Conservation (phyloP, 148 eudicot genomes). For the Amaranthus palmeri region DNA sequence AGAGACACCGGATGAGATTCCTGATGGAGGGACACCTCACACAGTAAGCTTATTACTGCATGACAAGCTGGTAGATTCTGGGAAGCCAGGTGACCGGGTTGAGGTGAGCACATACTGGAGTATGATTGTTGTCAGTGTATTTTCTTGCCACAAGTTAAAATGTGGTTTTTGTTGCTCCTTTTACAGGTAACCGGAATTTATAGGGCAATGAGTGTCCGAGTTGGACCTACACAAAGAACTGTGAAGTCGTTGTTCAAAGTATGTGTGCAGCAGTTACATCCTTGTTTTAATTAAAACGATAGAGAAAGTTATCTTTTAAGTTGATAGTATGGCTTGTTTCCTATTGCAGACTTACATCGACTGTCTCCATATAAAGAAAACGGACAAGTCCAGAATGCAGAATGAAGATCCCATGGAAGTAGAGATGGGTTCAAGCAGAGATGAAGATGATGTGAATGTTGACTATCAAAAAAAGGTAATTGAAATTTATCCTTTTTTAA, state of each 20-base stretch:
- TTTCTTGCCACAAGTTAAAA: background rate
- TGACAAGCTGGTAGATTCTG: constrained; percentile 90
- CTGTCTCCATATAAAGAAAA: constrained; percentile 86
- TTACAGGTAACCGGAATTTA: constrained; percentile 88
- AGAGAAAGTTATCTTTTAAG: background rate
- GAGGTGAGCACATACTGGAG: constrained; percentile 52
- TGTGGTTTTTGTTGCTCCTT: constrained; percentile 8
- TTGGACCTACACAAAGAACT: constrained; percentile 90
- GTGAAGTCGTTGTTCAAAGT: constrained; percentile 96
- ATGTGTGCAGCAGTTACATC: constrained; percentile 9
- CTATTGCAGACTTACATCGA: constrained; percentile 86
- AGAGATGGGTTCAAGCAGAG: constrained; percentile 47
- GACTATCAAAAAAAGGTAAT: constrained; percentile 53
- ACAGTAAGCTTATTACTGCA: constrained; percentile 97
- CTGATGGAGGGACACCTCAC: constrained; percentile 98
- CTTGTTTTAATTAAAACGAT: background rate
- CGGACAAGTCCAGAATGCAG: constrained; percentile 81
- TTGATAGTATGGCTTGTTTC: constrained; percentile 1
- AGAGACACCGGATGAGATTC: constrained; percentile 98
- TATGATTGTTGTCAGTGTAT: background rate
- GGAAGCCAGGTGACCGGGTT: constrained; percentile 95
- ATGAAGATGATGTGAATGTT: constrained; percentile 45
- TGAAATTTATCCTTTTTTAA: background rate
- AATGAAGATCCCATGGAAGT: constrained; percentile 67
- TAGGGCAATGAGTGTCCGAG: constrained; percentile 94